A percentile compares a stretch with the other conserved stretches of the same genome.
phyloP scores from a whole-genome alignment of 2,329 filamentous ascomycete genomes.

The Pseudocercospora macadamiae region DNA sequence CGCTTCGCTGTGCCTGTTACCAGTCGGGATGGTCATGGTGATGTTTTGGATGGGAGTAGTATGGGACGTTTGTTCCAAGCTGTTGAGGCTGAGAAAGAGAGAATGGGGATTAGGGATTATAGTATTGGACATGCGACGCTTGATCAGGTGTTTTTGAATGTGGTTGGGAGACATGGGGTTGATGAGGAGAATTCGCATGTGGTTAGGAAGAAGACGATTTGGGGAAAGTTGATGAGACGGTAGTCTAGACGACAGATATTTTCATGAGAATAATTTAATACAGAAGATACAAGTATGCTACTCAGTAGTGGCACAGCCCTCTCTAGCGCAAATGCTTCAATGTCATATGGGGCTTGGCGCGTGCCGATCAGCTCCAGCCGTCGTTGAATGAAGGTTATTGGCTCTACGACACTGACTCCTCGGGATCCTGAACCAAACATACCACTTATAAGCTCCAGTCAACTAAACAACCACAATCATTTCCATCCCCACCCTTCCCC shows the following conservation, averaged over 20 bases:
- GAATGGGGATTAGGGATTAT: constrained; percentile 76
- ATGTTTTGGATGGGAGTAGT: constrained; percentile 20
- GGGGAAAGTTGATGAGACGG: not conserved
- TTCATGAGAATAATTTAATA: not conserved
- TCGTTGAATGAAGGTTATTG: too few relatives aligned
- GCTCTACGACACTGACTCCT: too few relatives aligned
- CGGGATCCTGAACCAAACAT: too few relatives aligned
- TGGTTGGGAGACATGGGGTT: constrained; percentile 60
- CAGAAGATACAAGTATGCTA: not conserved
- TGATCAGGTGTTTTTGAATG: constrained; percentile 83
- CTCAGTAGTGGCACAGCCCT: too few relatives aligned
- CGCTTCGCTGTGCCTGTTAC: constrained; percentile 71
- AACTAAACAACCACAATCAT: too few relatives aligned
- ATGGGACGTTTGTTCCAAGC: constrained; percentile 60
- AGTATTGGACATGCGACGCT: constrained; percentile 81
- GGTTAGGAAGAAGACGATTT: not conserved
- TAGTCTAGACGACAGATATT: not conserved
- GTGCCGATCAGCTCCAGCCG: too few relatives aligned
- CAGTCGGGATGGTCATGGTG: not conserved
- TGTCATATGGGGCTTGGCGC: too few relatives aligned
- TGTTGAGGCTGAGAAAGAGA: constrained; percentile 70
- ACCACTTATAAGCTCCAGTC: too few relatives aligned
- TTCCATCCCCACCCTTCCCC: too few relatives aligned
- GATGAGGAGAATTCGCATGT: constrained; percentile 24
- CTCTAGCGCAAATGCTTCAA: not conserved